Conservation (phyloP, 2,329 filamentous ascomycete genomes). For the Aureobasidium leucospermi region DNA sequence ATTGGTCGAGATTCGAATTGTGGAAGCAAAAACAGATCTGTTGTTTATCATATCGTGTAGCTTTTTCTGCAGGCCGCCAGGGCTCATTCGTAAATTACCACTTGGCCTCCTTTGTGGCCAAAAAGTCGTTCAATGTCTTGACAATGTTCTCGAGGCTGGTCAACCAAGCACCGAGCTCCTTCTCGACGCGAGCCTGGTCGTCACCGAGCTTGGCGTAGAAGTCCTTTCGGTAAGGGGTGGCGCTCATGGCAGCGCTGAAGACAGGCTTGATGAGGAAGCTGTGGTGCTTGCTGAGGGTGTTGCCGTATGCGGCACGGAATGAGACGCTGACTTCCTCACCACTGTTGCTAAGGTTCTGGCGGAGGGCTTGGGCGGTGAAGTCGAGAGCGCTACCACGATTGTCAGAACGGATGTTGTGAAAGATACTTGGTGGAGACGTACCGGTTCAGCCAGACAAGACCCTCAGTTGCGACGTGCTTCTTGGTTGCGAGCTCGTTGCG, state of each 20-base stretch:
- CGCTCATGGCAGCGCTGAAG: constrained; percentile 88
- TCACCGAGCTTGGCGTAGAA: constrained; percentile 84
- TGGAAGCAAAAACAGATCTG: neutral
- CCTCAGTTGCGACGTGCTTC: constrained; percentile 83
- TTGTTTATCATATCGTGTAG: neutral
- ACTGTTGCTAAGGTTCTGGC: constrained; percentile 63
- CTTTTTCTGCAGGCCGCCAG: neutral
- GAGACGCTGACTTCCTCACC: constrained; percentile 72
- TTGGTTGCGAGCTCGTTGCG: constrained; percentile 82
- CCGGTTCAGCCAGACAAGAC: constrained; percentile 84
- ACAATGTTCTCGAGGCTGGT: constrained; percentile 71
- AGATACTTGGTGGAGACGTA: constrained; percentile 36
- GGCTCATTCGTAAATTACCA: constrained; percentile 20
- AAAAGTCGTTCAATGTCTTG: constrained; percentile 62
- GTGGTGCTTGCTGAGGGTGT: constrained; percentile 88
- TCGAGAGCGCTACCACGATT: constrained; percentile 66
- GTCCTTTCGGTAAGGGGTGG: constrained; percentile 85
- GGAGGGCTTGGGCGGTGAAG: constrained; percentile 82
- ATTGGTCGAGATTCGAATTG: neutral
- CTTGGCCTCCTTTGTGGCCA: constrained; percentile 44
- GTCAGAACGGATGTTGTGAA: neutral
- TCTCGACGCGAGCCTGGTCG: constrained; percentile 54
- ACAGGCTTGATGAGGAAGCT: constrained; percentile 82
- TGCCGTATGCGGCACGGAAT: constrained; percentile 78
- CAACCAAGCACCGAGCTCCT: constrained; percentile 64